Conservation (phyloP, 176 grass and related monocot species). For the Raddia guianensis region DNA sequence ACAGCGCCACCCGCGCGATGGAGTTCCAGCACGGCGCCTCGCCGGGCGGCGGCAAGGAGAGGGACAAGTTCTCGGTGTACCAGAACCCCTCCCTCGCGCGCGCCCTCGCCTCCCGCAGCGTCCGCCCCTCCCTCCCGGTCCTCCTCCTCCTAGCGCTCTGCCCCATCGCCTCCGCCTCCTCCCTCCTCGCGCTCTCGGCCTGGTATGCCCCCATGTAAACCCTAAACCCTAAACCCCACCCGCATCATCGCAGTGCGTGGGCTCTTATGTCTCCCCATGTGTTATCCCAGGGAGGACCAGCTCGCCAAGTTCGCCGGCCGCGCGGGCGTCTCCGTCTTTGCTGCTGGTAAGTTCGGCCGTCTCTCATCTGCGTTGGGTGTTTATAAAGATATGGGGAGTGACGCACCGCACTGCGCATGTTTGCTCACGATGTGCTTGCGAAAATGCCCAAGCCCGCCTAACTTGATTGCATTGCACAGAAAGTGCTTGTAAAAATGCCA, state of each 20-base stretch:
- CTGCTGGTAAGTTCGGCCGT: slow-evolving; percentile 52
- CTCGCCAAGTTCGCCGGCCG: slow-evolving; percentile 45
- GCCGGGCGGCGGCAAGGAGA: slow-evolving; percentile 32
- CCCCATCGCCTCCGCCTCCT: slow-evolving; percentile 40
- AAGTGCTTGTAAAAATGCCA: slow-evolving; percentile 20
- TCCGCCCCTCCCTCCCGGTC: slow-evolving; percentile 59
- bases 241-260: background rate
- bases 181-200: slow-evolving; percentile 58
- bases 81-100: slow-evolving; percentile 71
- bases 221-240: slow-evolving; percentile 55
- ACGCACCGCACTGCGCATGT: background rate
- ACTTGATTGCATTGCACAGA: background rate
- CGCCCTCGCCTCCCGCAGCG: slow-evolving; percentile 59
- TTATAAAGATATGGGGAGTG: background rate
- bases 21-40: slow-evolving; percentile 26
- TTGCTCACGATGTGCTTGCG: slow-evolving; percentile 42
- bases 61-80: slow-evolving; percentile 85
- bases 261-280: slow-evolving; percentile 4
- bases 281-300: slow-evolving; percentile 57
- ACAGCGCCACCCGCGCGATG: slow-evolving; percentile 37
- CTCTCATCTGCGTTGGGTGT: slow-evolving; percentile 22
- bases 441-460: slow-evolving; percentile 33
- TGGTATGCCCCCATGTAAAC: slow-evolving; percentile 52
- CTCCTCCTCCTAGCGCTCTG: slow-evolving; percentile 62
- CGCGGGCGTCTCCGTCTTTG: slow-evolving; percentile 40